phyloP scores from a whole-genome alignment of 352 stramenopile genomes.

The Globisporangium paroecandrum region DNA sequence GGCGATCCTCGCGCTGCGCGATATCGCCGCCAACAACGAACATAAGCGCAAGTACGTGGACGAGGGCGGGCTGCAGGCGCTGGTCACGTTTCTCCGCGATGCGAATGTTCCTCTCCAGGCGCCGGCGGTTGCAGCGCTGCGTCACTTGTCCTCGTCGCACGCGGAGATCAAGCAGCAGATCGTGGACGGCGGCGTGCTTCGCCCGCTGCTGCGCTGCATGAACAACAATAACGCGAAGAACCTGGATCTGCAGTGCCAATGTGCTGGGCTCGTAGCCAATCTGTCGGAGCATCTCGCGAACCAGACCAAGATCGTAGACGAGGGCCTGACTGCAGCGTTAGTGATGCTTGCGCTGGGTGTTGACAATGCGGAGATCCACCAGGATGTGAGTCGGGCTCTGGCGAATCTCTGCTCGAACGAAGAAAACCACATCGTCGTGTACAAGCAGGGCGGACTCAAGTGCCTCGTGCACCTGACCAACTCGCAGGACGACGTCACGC shows the following conservation, averaged over 20 bases:
- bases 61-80: slow-evolving; percentile 80
- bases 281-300: slow-evolving; percentile 90
- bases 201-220: slow-evolving; percentile 87
- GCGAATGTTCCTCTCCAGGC: slow-evolving; percentile 88
- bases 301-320: slow-evolving; percentile 90
- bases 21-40: slow-evolving; percentile 87
- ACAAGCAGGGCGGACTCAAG: slow-evolving; percentile 90
- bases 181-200: slow-evolving; percentile 76
- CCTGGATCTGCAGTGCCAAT: slow-evolving; percentile 92
- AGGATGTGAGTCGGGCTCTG: slow-evolving; percentile 90
- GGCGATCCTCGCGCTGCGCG: slow-evolving; percentile 85
- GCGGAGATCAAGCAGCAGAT: slow-evolving; percentile 86
- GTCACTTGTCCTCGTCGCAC: slow-evolving; percentile 85
- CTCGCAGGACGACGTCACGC: slow-evolving; percentile 86
- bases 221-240: slow-evolving; percentile 61
- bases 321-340: slow-evolving; percentile 84
- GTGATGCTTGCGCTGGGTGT: slow-evolving; percentile 62
- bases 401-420: slow-evolving; percentile 95
- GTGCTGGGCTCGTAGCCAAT: slow-evolving; percentile 92
- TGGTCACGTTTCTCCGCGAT: slow-evolving; percentile 88
- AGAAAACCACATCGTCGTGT: slow-evolving; percentile 91
- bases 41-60: slow-evolving; percentile 86
- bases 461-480: slow-evolving; percentile 89
- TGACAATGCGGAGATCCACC: slow-evolving; percentile 91
- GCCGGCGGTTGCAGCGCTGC: slow-evolving; percentile 85